These are phyloP conservation scores for Gossypium bickii DNA, from an alignment of 345 rosid species.

Conservation along the genomic window DNA sequence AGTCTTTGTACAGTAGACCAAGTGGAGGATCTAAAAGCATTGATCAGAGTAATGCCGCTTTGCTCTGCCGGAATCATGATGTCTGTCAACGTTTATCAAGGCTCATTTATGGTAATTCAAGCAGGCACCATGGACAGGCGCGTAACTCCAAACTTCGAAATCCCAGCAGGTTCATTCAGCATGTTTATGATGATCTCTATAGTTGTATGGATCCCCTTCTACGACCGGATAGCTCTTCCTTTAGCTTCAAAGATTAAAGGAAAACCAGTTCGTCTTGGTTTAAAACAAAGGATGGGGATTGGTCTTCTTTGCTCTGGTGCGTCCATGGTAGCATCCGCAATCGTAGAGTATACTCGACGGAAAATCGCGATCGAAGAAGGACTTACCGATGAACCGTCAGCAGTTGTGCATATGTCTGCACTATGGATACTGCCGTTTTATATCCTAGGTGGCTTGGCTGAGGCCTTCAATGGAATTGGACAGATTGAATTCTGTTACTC, in stretches of 20 bases:
- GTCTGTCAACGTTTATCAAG: conserved; percentile 29
- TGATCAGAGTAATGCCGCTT: conserved; percentile 40
- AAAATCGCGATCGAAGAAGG: conserved; percentile 26
- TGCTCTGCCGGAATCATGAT: conserved; percentile 53
- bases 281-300: conserved; percentile 47
- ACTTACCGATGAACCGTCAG: conserved; percentile 21
- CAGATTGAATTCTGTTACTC: conserved; percentile 51
- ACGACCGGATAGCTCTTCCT: conserved; percentile 40
- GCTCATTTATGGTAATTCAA: conserved; percentile 36
- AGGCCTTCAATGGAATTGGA: conserved; percentile 38
- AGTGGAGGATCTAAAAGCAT: conserved; percentile 57
- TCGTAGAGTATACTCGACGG: conserved; percentile 36
- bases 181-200: conserved; percentile 32
- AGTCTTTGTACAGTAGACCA: conserved; percentile 48
- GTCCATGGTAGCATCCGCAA: conserved; percentile 31
- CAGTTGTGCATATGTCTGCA: conserved; percentile 36
- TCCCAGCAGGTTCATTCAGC: conserved; percentile 46
- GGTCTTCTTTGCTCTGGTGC: conserved; percentile 29
- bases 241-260: conserved; percentile 31
- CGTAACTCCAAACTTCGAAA: conserved; percentile 37
- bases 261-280: conserved; percentile 29
- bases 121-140: conserved; percentile 49
- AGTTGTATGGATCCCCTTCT: conserved; percentile 34
- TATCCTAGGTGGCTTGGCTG: conserved; percentile 34
- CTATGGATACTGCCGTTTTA: conserved; percentile 47